Percentiles rank a stretch among this genome's conserved stretches.
Evolutionary conservation across 2,329 filamentous ascomycete genomes (phyloP).

Genomic region (Penicillium sp.): DNA sequence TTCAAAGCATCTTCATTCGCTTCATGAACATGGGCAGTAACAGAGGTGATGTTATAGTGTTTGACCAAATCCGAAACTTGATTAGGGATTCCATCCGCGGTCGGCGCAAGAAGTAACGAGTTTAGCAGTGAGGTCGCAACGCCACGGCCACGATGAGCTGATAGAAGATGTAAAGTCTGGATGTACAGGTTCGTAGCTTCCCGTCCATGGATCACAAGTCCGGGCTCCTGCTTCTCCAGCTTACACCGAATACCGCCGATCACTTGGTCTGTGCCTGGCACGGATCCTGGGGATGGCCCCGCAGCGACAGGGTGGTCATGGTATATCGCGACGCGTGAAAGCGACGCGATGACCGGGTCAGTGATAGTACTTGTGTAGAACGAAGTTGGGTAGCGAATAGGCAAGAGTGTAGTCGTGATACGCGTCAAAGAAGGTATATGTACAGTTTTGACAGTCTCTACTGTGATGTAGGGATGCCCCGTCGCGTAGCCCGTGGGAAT

Average conservation of each 20-base stretch:
- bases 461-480: constrained; percentile 51
- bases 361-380: constrained; percentile 63
- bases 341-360: constrained; percentile 51
- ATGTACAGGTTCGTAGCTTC: constrained; percentile 56
- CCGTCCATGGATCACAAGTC: constrained; percentile 4
- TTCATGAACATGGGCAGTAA: constrained; percentile 66
- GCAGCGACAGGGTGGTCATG: constrained; percentile 45
- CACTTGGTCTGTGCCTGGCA: constrained; percentile 42
- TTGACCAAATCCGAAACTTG: constrained; percentile 41
- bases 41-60: constrained; percentile 51
- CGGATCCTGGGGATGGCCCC: constrained; percentile 17
- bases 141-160: constrained; percentile 59
- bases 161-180: constrained; percentile 59
- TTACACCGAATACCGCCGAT: constrained; percentile 52
- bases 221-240: constrained; percentile 35
- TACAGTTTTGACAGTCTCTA: constrained; percentile 53
- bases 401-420: constrained; percentile 59
- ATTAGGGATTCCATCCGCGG: constrained; percentile 8
- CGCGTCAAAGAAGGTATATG: constrained; percentile 58
- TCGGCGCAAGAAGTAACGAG: constrained; percentile 34
- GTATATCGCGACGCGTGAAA: constrained; percentile 63
- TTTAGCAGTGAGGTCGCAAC: constrained; percentile 58
- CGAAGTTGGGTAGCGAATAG: constrained; percentile 60
- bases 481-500: constrained; percentile 31
- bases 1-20: constrained; percentile 59